Conservation (phyloP, 805 yeast species). For the Brettanomyces sp. region DNA sequence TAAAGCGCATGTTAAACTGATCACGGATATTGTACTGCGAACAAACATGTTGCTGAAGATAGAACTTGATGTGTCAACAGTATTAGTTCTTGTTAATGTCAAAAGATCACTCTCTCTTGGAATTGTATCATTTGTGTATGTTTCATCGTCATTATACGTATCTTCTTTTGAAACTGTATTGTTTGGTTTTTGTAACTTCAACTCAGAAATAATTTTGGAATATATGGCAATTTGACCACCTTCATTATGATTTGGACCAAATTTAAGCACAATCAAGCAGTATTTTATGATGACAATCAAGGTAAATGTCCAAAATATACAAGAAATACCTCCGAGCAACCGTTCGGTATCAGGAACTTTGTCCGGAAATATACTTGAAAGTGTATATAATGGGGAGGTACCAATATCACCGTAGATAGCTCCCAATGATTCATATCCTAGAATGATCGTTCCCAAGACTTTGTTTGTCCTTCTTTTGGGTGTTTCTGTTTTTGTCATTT, state of each 20-base stretch:
- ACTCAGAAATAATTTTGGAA: slow-evolving; percentile 42
- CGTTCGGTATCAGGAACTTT: slow-evolving; percentile 27
- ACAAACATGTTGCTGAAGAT: background rate
- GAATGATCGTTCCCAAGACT: background rate
- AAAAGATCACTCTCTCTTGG: slow-evolving; percentile 24
- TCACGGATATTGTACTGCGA: background rate
- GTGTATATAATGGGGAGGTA: slow-evolving; percentile 49
- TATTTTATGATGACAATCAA: slow-evolving; percentile 45
- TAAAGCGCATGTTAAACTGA: slow-evolving; percentile 19
- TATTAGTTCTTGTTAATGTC: slow-evolving; percentile 30
- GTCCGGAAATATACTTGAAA: slow-evolving; percentile 27
- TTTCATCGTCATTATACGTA: background rate
- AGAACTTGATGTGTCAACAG: slow-evolving; percentile 15
- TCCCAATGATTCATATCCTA: slow-evolving; percentile 32
- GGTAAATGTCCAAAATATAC: slow-evolving; percentile 47
- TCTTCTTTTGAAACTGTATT: background rate
- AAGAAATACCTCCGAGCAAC: slow-evolving; percentile 40
- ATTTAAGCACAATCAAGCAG: slow-evolving; percentile 34
- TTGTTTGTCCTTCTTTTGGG: background rate
- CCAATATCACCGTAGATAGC: slow-evolving; percentile 60
- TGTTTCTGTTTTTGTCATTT: background rate
- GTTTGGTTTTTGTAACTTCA: slow-evolving; percentile 22
- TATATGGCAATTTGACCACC: slow-evolving; percentile 62
- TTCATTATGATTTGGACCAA: slow-evolving; percentile 51
- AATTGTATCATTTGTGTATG: background rate